phyloP scores from a whole-genome alignment of 148 eudicot species.

The Arctostaphylos glauca region DNA sequence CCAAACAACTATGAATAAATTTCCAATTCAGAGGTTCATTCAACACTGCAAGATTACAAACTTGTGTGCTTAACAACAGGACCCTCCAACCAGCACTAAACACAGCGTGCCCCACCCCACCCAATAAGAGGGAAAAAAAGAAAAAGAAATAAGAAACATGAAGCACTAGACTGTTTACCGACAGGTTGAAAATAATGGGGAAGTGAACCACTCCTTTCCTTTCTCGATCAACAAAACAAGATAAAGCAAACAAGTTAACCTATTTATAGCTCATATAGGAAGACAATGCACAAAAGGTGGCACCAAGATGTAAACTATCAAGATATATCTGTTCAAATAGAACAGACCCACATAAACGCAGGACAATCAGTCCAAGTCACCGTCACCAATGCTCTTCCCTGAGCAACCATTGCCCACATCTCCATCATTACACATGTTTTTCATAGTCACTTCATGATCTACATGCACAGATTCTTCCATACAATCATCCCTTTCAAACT shows the following conservation, averaged over 20 bases:
- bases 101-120: neutral
- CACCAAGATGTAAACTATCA: constrained; percentile 5
- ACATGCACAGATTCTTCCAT: constrained; percentile 11
- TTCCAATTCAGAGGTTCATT: neutral
- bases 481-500: constrained; percentile 3
- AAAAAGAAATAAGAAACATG: neutral
- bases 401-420: constrained; percentile 16
- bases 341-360: constrained; percentile 44
- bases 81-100: neutral
- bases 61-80: constrained; percentile 5
- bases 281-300: neutral
- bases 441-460: neutral
- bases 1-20: neutral
- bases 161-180: neutral
- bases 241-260: neutral
- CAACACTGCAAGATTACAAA: neutral
- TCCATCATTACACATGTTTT: constrained; percentile 25
- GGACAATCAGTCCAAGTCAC: constrained; percentile 38
- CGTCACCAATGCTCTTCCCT: constrained; percentile 19
- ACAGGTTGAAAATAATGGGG: neutral
- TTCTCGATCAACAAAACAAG: neutral
- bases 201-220: neutral
- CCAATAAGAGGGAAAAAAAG: neutral
- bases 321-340: constrained; percentile 26
- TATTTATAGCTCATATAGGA: neutral